Conservation (phyloP, 202 grass and related monocot genomes). For the Saccharum hybrid region DNA sequence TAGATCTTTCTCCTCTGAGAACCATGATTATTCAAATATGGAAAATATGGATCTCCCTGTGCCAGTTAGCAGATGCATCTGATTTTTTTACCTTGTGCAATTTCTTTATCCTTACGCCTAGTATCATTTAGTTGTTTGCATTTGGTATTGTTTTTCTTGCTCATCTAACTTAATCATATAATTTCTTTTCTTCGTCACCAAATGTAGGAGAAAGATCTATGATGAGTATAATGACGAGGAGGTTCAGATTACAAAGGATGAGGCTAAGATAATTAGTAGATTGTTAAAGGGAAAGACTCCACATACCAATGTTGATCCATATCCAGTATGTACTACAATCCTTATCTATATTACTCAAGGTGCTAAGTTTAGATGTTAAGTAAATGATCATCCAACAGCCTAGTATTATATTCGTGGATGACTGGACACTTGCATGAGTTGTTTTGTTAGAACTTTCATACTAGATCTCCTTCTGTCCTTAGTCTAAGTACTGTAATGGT, state of each 20-base stretch:
- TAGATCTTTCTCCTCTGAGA: slow-evolving; percentile 2
- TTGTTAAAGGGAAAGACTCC: slow-evolving; percentile 87
- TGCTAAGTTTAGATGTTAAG: slow-evolving; percentile 1
- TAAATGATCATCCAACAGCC: not conserved
- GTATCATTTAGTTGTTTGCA: slow-evolving; percentile 4
- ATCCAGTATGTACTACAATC: slow-evolving; percentile 65
- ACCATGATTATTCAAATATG: not conserved
- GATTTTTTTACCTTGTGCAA: slow-evolving; percentile 3
- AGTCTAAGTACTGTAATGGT: slow-evolving; percentile 14
- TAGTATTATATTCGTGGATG: not conserved
- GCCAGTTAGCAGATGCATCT: slow-evolving; percentile 13
- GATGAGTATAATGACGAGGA: slow-evolving; percentile 97
- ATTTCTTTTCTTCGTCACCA: slow-evolving; percentile 34
- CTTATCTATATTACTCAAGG: slow-evolving; percentile 21
- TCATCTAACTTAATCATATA: slow-evolving; percentile 34
- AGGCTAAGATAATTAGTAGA: slow-evolving; percentile 81
- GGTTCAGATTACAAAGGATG: slow-evolving; percentile 84
- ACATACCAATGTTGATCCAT: slow-evolving; percentile 81
- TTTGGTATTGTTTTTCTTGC: slow-evolving; percentile 19
- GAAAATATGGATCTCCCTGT: not conserved
- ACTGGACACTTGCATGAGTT: slow-evolving; percentile 9
- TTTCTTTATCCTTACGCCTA: slow-evolving; percentile 16
- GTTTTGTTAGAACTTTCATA: slow-evolving; percentile 21
- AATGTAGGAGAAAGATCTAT: slow-evolving; percentile 76
- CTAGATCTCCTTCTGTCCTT: not conserved